These are phyloP conservation scores for Pulveroboletus sp. DNA, from an alignment of 768 basidiomycete genomes.

Conservation along the genomic window DNA sequence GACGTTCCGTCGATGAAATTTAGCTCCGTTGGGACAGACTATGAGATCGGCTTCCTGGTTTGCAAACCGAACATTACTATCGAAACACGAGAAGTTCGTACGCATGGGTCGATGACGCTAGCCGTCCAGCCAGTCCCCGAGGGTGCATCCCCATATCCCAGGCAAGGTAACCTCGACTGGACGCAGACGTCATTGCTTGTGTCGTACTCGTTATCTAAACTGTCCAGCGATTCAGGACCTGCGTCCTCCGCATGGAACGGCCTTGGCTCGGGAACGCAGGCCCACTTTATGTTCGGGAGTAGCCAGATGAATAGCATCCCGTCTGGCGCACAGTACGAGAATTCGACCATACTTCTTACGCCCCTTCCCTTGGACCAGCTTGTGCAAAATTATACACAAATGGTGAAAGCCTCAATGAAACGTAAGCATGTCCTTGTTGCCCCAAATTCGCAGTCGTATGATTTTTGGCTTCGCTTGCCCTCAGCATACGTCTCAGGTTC, in stretches of 20 bases:
- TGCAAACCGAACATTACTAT: constrained; percentile 23
- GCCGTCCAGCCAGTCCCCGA: constrained; percentile 6
- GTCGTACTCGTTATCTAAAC: constrained; percentile 5
- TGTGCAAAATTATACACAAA: constrained; percentile 4
- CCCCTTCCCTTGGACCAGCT: constrained; percentile 10
- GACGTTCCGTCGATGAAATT: constrained; percentile 10
- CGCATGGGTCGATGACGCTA: constrained; percentile 11
- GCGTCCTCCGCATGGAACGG: constrained; percentile 1
- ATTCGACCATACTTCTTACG: neutral
- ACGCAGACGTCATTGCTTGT: constrained; percentile 13
- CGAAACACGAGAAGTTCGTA: constrained; percentile 21
- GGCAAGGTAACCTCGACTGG: constrained; percentile 16
- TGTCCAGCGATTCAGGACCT: constrained; percentile 11
- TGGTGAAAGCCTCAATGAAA: constrained; percentile 16
- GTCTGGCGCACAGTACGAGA: neutral
- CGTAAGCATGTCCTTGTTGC: constrained; percentile 4
- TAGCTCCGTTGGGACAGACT: constrained; percentile 12
- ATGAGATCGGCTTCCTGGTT: constrained; percentile 18
- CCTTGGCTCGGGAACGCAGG: constrained; percentile 12
- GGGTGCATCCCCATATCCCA: neutral
- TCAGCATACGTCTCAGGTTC: constrained; percentile 12
- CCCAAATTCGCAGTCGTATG: neutral
- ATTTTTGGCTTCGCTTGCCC: neutral
- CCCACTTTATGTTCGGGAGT: constrained; percentile 7
- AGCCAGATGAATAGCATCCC: constrained; percentile 5